phyloP scores from a whole-genome alignment of 1,284 basidiomycete species.

The Vanrija sp. region DNA sequence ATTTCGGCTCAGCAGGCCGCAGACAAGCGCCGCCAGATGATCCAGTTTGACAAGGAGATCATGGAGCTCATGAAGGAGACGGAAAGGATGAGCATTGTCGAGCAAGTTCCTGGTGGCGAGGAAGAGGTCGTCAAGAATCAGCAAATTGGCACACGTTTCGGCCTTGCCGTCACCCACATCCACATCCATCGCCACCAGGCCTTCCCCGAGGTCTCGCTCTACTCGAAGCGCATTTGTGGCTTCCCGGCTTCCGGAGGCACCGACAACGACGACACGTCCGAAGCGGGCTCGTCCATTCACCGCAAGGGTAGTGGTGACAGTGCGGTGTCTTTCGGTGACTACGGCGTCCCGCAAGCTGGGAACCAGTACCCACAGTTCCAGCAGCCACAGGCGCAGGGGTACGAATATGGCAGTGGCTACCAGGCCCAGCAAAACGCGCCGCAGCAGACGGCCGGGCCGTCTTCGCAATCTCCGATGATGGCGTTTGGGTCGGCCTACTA shows the following conservation, averaged over 20 bases:
- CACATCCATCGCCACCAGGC: slow-evolving; percentile 47
- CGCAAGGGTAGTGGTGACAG: too few species aligned
- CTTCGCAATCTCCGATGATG: too few species aligned
- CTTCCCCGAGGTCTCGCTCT: slow-evolving; percentile 48
- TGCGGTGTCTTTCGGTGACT: too few species aligned
- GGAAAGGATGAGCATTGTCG: slow-evolving; percentile 37
- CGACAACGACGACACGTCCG: neutral
- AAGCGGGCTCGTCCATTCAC: neutral
- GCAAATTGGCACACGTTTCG: slow-evolving; percentile 41
- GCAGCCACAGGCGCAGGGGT: neutral
- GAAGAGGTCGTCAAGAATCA: slow-evolving; percentile 48
- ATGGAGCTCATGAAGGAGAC: slow-evolving; percentile 42
- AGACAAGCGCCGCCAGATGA: slow-evolving; percentile 23
- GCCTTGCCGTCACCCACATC: slow-evolving; percentile 45
- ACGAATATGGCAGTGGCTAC: too few species aligned
- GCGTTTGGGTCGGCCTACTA: too few species aligned
- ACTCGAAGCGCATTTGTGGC: slow-evolving; percentile 47
- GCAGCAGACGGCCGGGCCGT: too few species aligned
- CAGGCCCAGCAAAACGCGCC: neutral
- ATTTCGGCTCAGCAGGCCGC: neutral
- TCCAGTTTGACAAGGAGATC: slow-evolving; percentile 39
- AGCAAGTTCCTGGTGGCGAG: slow-evolving; percentile 47
- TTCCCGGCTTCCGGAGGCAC: slow-evolving; percentile 20
- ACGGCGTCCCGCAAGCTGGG: neutral
- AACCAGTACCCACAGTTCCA: neutral